Evolutionary conservation across 768 basidiomycete genomes (phyloP), one percentile per base, ranked within the genome.

Genomic region (Chalciporus chontae): DNA sequence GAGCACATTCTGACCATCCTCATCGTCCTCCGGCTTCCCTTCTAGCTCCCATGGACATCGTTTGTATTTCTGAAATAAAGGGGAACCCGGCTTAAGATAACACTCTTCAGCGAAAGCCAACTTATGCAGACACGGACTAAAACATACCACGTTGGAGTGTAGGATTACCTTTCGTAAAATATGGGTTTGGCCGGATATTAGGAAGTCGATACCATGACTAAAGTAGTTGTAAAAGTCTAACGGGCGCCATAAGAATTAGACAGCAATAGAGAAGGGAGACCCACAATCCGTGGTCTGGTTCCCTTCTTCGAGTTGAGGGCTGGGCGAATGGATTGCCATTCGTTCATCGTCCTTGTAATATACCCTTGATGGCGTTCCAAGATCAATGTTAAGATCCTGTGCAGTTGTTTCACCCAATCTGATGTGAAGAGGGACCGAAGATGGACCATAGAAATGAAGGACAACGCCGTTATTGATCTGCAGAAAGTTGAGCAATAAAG

Each of bases 151-250:
- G 57, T 95, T 96, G 3, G 92, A 81, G 62, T 96, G 93, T 7
- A 91, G 69, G 21, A 95, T 73, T 32, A 95, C 87, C 76, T 96
- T 96, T 63, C 77, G 79, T 17, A 94, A 87, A 5, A 78, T 58
- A 59, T 94, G 90, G 14, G 77, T 78, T 18, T 73, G 74, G 41
- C 79, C 85, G 19, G 83, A 86, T 15, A 96, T 76, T 24, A 94
- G 76, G 54, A 94, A 89, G 63, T 96, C 93, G 17, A 96, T 69
- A 2, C 93, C 93, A 60, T 92, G 83, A 57, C 93, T 87, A 57
- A 94, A 92, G 62, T 96, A 96, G 61, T 94, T 95, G 69, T 89
- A 92, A 64, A 93, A 92, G 67, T 92, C 90, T 91, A 52, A 45
- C 47, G 52, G 55, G 40, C 9, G 38, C 36, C 26, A 41, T 54